A percentile compares a stretch with the other conserved stretches of the same genome.
Conservation (phyloP, 192 early-diverging fungal species). For the Diversispora epigaea region DNA sequence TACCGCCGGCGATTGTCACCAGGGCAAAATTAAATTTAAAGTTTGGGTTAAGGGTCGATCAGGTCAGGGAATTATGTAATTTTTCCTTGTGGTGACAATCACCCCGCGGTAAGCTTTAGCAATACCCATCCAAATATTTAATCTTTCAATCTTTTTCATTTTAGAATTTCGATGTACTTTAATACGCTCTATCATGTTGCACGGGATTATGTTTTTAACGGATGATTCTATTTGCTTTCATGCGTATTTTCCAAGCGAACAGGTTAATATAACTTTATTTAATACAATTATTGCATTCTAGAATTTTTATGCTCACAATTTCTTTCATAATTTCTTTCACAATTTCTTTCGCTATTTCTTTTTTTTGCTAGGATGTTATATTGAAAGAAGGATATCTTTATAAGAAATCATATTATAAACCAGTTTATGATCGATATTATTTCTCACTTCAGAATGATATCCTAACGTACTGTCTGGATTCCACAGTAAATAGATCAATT, state of each 20-base stretch:
- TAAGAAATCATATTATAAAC: conserved; percentile 43
- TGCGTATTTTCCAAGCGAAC: conserved; percentile 53
- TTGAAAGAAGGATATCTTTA: conserved; percentile 54
- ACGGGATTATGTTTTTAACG: conserved; percentile 64
- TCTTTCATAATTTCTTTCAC: background rate
- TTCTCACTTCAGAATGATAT: conserved; percentile 63
- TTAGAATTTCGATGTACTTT: conserved; percentile 69
- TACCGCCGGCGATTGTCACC: no score
- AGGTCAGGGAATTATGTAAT: no score
- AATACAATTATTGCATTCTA: background rate
- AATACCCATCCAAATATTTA: background rate
- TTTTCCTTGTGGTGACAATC: no score
- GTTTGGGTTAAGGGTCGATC: no score
- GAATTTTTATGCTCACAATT: background rate
- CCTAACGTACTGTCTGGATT: conserved; percentile 55
- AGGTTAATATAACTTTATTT: conserved; percentile 41
- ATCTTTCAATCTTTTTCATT: background rate
- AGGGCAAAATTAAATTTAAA: no score
- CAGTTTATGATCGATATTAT: conserved; percentile 51
- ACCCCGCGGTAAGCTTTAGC: no score
- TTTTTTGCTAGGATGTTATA: conserved; percentile 43
- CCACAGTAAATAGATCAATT: conserved; percentile 38
- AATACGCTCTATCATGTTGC: conserved; percentile 60
- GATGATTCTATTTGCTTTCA: conserved; percentile 66
- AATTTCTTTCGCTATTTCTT: no score